These are phyloP conservation scores for Yarrowia deformans DNA, from an alignment of 805 yeast species.

Conservation along the genomic window DNA sequence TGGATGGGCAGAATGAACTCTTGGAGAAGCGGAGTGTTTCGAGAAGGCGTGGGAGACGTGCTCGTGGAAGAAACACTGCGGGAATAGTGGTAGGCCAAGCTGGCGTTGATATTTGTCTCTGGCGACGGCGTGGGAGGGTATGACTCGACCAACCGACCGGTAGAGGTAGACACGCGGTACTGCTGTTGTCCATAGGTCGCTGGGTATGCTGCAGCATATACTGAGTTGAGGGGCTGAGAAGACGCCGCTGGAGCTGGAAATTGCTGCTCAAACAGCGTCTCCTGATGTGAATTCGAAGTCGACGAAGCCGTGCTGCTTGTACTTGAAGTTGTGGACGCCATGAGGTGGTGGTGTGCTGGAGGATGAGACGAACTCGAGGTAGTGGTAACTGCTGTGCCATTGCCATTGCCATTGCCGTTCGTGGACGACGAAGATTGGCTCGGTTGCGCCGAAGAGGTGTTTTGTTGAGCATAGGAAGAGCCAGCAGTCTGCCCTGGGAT, in stretches of 20 bases:
- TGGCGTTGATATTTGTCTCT: background rate
- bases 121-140: constrained; percentile 33
- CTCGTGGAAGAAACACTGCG: background rate
- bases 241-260: background rate
- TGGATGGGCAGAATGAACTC: constrained; percentile 34
- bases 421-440: background rate
- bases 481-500: background rate
- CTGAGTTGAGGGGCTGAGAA: background rate
- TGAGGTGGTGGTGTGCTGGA: background rate
- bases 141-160: background rate
- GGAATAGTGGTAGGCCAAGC: constrained; percentile 11
- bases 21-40: constrained; percentile 15
- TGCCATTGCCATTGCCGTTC: background rate
- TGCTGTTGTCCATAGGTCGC: constrained; percentile 23
- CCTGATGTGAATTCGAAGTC: background rate
- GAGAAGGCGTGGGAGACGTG: constrained; percentile 6
- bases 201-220: constrained; percentile 31
- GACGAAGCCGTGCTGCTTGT: background rate
- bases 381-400: too few species aligned
- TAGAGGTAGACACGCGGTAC: background rate
- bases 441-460: background rate
- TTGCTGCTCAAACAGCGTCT: constrained; percentile 1
- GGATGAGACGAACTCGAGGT: too few species aligned
- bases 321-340: background rate
- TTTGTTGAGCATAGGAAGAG: background rate